Conservation (phyloP, 116 monocot species). For the Phalaenopsis hybrid region DNA sequence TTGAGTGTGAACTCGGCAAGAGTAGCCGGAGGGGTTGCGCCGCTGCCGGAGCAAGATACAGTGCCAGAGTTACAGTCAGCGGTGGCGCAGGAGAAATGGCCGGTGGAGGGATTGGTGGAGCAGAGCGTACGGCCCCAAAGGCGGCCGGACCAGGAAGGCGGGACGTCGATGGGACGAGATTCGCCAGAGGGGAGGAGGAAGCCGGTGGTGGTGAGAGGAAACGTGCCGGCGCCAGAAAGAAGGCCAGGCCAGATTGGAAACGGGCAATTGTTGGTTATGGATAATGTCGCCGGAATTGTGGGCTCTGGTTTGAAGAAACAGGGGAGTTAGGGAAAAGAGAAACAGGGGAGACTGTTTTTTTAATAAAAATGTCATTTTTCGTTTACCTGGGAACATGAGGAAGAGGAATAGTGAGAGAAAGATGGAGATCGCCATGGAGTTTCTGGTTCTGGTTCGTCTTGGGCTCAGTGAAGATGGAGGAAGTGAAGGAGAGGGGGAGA, state of each 20-base stretch:
- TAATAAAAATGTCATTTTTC: neutral
- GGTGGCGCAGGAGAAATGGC: slow-evolving; percentile 47
- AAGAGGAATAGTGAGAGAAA: neutral
- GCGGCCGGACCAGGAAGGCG: slow-evolving; percentile 49
- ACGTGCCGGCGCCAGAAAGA: slow-evolving; percentile 55
- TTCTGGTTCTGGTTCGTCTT: neutral
- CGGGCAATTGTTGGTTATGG: slow-evolving; percentile 3
- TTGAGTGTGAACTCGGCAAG: slow-evolving; percentile 63
- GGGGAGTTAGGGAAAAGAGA: neutral
- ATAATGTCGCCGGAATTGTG: neutral
- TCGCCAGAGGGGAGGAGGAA: slow-evolving; percentile 39
- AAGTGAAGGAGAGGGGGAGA: neutral
- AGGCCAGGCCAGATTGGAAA: slow-evolving; percentile 32
- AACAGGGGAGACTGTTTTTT: neutral
- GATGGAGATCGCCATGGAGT: neutral
- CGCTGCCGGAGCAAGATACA: slow-evolving; percentile 48
- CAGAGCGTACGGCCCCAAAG: slow-evolving; percentile 57
- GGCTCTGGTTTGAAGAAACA: neutral
- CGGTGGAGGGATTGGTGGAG: slow-evolving; percentile 27
- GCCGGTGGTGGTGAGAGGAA: slow-evolving; percentile 35
- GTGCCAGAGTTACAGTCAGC: slow-evolving; percentile 53
- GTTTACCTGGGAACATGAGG: neutral
- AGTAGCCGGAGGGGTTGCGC: slow-evolving; percentile 47
- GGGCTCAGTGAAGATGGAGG: neutral
- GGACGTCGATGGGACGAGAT: slow-evolving; percentile 23